These are phyloP conservation scores for Colletotrichum falcatum DNA, from an alignment of 2,329 filamentous ascomycete species.

Conservation along the genomic window DNA sequence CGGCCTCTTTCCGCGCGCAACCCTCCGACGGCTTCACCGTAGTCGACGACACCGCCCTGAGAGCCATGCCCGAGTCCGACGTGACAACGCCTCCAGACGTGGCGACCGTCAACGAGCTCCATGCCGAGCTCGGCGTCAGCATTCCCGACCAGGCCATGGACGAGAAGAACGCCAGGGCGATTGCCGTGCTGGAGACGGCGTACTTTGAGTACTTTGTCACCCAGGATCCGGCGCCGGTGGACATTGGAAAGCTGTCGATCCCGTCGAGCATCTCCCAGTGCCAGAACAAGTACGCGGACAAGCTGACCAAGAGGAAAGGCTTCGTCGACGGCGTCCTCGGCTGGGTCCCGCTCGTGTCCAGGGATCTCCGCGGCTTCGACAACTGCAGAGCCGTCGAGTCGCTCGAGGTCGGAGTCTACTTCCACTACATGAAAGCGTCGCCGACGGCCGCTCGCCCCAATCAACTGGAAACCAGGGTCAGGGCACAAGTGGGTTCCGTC, in stretches of 20 bases:
- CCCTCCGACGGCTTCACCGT: slow-evolving; percentile 24
- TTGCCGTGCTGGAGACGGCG: slow-evolving; percentile 35
- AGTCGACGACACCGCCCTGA: slow-evolving; percentile 14
- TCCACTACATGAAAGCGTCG: slow-evolving; percentile 36
- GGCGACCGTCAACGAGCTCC: slow-evolving; percentile 12
- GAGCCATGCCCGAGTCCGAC: slow-evolving; percentile 26
- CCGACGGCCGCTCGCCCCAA: slow-evolving; percentile 12
- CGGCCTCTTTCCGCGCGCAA: slow-evolving; percentile 18
- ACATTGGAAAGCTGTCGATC: slow-evolving; percentile 14
- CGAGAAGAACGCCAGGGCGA: slow-evolving; percentile 9
- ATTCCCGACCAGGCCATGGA: slow-evolving; percentile 13
- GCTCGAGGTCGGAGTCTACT: slow-evolving; percentile 30
- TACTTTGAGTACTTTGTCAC: slow-evolving; percentile 37
- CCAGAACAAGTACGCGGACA: slow-evolving; percentile 8
- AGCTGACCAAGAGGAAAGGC: not conserved
- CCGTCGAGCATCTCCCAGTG: slow-evolving; percentile 13
- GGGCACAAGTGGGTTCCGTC: slow-evolving; percentile 19
- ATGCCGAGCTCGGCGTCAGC: slow-evolving; percentile 27
- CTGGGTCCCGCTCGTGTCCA: slow-evolving; percentile 23
- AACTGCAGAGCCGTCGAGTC: slow-evolving; percentile 27
- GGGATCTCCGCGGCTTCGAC: slow-evolving; percentile 21
- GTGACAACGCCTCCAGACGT: slow-evolving; percentile 20
- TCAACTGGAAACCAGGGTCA: slow-evolving; percentile 25
- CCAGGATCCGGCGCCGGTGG: slow-evolving; percentile 25
- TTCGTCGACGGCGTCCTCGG: not conserved